Percentiles rank a stretch among this genome's conserved stretches.
phyloP scores from a whole-genome alignment of 139 green algal genomes.

The Auxenochlorella pyrenoidosa region DNA sequence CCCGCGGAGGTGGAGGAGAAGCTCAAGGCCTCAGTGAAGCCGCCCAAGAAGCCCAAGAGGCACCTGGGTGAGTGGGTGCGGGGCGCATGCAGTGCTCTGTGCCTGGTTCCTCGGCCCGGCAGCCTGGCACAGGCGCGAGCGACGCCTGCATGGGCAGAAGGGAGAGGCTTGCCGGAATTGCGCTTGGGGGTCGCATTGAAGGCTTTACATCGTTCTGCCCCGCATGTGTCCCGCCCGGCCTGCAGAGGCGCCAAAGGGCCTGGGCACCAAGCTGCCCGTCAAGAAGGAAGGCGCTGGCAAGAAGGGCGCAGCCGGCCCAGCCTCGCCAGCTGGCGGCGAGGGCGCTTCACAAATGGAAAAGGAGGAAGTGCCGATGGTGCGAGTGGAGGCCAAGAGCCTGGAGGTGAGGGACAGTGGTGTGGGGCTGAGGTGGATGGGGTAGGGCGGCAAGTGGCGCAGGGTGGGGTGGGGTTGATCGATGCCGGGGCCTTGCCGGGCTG shows the following conservation, averaged over 20 bases:
- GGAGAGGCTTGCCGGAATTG: too few relatives aligned
- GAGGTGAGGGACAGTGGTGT: not conserved
- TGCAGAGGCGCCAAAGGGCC: conserved; percentile 27
- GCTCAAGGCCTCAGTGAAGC: conserved; percentile 19
- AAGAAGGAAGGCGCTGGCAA: conserved; percentile 22
- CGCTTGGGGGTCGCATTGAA: too few relatives aligned
- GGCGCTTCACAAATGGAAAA: too few relatives aligned
- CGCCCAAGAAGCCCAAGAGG: conserved; percentile 24
- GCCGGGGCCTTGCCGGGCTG: too few relatives aligned
- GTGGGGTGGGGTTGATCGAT: too few relatives aligned
- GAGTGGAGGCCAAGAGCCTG: conserved; percentile 16
- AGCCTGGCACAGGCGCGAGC: too few relatives aligned
- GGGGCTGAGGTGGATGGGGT: not conserved
- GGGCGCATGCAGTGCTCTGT: too few relatives aligned
- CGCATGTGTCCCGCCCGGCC: not conserved
- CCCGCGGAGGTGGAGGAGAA: conserved; percentile 16
- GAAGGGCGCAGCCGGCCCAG: not conserved
- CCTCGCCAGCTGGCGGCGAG: not conserved
- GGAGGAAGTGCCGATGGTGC: conserved; percentile 11
- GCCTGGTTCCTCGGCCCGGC: too few relatives aligned
- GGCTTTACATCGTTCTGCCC: not conserved
- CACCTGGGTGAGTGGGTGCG: conserved; percentile 3
- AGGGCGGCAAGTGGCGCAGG: not conserved
- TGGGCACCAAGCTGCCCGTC: conserved; percentile 15
- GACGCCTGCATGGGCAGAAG: too few relatives aligned